Percentiles rank a stretch among this genome's conserved stretches.
These are phyloP conservation scores for Microstroma glucosiphilum DNA, from an alignment of 1,284 basidiomycete genomes.

Conservation along the genomic window DNA sequence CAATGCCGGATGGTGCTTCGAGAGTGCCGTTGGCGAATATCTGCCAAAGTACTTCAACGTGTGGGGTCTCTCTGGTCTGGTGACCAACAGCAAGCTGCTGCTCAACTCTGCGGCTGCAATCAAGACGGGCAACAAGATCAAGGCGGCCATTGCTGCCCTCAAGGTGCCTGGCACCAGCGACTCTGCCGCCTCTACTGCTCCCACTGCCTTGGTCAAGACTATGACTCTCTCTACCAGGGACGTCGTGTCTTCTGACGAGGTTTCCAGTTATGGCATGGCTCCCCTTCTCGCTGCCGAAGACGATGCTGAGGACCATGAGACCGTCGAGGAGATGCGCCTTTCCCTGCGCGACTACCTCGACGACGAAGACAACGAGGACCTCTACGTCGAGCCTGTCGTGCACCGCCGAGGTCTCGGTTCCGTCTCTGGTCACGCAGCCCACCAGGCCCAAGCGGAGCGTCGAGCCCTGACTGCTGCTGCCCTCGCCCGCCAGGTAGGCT, in stretches of 20 bases:
- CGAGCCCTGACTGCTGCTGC: not conserved
- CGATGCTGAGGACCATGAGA: not conserved
- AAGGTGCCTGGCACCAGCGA: slow-evolving; percentile 10
- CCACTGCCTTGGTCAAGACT: not conserved
- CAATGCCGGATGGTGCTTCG: slow-evolving; percentile 50
- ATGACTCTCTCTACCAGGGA: not conserved
- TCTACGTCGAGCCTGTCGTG: slow-evolving; percentile 11
- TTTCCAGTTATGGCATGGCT: slow-evolving; percentile 7
- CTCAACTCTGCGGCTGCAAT: slow-evolving; percentile 2
- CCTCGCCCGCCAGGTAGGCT: slow-evolving; percentile 52
- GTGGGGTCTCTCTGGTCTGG: slow-evolving; percentile 26
- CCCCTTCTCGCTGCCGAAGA: not conserved
- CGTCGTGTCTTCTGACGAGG: not conserved
- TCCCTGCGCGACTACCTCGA: not conserved
- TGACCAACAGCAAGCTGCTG: slow-evolving; percentile 13
- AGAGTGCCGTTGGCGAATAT: slow-evolving; percentile 28
- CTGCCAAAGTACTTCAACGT: slow-evolving; percentile 32
- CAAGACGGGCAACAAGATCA: slow-evolving; percentile 1
- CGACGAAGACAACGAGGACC: not conserved
- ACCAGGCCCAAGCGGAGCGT: not conserved
- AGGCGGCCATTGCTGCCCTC: slow-evolving; percentile 10
- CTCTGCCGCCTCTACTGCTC: slow-evolving; percentile 10
- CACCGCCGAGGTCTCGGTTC: slow-evolving; percentile 2
- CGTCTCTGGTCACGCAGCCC: not conserved
- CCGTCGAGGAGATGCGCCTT: not conserved